Conservation (phyloP, 345 rosid species). For the Gossypium longicalyx region DNA sequence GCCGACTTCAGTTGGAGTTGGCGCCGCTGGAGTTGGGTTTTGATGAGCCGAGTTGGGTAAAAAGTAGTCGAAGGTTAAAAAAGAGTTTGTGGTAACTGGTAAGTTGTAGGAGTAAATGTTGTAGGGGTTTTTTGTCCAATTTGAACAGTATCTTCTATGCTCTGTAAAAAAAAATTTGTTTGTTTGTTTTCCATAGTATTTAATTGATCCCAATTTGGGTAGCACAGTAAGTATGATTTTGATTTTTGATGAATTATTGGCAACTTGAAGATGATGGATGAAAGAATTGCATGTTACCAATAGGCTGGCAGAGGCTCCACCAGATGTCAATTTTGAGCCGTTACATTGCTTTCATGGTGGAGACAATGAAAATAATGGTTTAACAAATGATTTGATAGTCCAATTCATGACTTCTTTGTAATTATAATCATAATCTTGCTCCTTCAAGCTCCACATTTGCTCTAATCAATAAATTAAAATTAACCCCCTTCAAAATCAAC, state of each 20-base stretch:
- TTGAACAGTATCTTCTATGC: not conserved
- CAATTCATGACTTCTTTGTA: too few species aligned
- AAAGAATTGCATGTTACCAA: not conserved
- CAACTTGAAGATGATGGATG: not conserved
- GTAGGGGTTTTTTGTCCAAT: not conserved
- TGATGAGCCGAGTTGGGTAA: conserved; percentile 21
- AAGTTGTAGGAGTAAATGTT: conserved; percentile 23
- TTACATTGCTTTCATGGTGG: conserved; percentile 9
- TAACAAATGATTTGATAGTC: conserved; percentile 11
- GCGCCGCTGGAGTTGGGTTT: conserved; percentile 76
- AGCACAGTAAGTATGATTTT: not conserved
- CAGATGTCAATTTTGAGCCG: conserved; percentile 13
- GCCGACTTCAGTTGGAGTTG: conserved; percentile 62
- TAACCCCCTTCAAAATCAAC: too few species aligned
- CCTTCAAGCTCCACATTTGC: not conserved
- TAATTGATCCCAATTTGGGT: too few species aligned
- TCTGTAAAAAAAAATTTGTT: conserved; percentile 23
- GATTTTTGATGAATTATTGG: not conserved
- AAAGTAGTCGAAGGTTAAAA: not conserved
- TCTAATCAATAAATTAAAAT: not conserved
- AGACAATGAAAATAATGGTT: not conserved
- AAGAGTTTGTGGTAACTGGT: conserved; percentile 6
- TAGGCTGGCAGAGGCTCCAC: not conserved
- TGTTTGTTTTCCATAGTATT: not conserved
- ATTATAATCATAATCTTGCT: not conserved